Evolutionary conservation across 306 rosid species (phyloP).

Genomic region (Bauhinia variegata): DNA sequence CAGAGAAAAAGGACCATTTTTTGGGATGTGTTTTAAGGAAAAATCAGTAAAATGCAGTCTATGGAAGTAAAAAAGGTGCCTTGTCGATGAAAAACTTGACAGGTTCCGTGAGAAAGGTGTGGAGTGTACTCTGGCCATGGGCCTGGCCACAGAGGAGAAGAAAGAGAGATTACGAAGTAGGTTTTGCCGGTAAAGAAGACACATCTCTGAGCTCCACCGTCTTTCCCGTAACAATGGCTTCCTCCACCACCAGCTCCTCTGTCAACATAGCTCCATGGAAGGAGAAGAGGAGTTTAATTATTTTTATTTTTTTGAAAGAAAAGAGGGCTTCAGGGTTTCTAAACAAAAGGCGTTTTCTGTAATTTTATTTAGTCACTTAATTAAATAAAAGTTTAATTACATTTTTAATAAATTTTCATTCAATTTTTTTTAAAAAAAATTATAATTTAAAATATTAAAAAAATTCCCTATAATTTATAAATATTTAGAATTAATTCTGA

Average conservation of each 20-base stretch:
- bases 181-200: conserved; percentile 46
- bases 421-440: too few species aligned
- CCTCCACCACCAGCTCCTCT: not conserved
- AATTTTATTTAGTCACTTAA: too few species aligned
- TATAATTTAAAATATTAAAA: too few species aligned
- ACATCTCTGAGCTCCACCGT: conserved; percentile 44
- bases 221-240: not conserved
- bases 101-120: conserved; percentile 42
- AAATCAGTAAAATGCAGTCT: conserved; percentile 44
- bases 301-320: too few species aligned
- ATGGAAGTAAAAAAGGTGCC: conserved; percentile 29
- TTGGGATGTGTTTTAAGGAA: conserved; percentile 47
- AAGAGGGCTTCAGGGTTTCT: too few species aligned
- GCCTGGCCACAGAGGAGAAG: conserved; percentile 33
- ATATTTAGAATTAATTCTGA: too few species aligned
- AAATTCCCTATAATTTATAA: too few species aligned
- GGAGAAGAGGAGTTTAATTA: too few species aligned
- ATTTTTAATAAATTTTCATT: too few species aligned
- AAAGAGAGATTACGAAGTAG: conserved; percentile 45
- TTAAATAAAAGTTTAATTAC: too few species aligned
- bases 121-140: conserved; percentile 54
- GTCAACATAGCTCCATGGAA: not conserved
- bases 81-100: conserved; percentile 31
- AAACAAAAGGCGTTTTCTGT: too few species aligned
- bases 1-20: conserved; percentile 46